Conservation (phyloP, 2,329 filamentous ascomycete species). For the Exophiala sideris region DNA sequence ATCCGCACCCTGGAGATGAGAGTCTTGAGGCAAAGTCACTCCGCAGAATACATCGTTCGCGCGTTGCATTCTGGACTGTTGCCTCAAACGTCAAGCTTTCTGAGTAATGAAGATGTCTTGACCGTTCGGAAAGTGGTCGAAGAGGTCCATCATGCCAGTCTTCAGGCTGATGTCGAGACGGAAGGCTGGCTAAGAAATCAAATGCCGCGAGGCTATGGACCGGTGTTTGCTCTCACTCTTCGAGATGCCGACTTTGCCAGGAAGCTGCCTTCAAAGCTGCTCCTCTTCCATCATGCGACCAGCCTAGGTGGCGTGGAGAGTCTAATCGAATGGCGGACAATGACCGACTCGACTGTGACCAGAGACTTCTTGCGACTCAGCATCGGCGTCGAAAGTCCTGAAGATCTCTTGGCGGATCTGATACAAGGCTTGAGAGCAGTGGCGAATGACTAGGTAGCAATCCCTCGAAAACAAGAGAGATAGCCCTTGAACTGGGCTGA, state of each 20-base stretch:
- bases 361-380: conserved; percentile 73
- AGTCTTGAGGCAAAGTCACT: conserved; percentile 71
- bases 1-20: conserved; percentile 81
- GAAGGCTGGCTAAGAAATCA: conserved; percentile 72
- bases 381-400: conserved; percentile 79
- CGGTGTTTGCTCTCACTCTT: conserved; percentile 77
- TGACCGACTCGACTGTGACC: conserved; percentile 76
- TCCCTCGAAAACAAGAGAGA: no score
- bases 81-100: conserved; percentile 33
- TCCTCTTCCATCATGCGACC: conserved; percentile 90
- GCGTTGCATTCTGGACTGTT: conserved; percentile 62
- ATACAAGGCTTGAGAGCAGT: conserved; percentile 62
- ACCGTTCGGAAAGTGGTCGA: conserved; percentile 55
- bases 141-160: conserved; percentile 69
- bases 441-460: conserved; percentile 7
- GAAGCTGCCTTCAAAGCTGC: conserved; percentile 70
- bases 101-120: conserved; percentile 40
- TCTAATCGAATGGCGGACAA: conserved; percentile 91
- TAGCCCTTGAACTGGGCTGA: no score
- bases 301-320: conserved; percentile 92
- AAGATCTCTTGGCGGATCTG: conserved; percentile 78
- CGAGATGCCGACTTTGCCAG: conserved; percentile 60
- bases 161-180: conserved; percentile 64
- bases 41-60: conserved; percentile 63
- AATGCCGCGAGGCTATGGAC: conserved; percentile 87